A percentile compares a stretch with the other conserved stretches of the same genome.
phyloP scores from a whole-genome alignment of 2,329 filamentous ascomycete species.

The Pseudogymnoascus sp. region DNA sequence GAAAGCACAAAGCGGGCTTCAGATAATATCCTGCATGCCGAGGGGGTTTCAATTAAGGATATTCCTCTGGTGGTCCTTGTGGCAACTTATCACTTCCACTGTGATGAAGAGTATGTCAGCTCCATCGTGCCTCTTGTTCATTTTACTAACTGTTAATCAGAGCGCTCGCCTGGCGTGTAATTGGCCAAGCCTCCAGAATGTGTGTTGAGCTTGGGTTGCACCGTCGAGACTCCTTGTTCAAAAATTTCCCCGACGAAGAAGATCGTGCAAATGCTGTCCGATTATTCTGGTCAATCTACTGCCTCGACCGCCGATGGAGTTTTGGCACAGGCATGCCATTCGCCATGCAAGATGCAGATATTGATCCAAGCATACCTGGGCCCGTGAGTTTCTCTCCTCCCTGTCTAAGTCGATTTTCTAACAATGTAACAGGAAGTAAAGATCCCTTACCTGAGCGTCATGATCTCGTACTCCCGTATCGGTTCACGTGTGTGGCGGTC shows the following conservation, averaged over 20 bases:
- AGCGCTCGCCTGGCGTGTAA: conserved; percentile 75
- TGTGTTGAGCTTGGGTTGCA: conserved; percentile 80
- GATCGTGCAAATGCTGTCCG: conserved; percentile 61
- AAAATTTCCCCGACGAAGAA: conserved; percentile 57
- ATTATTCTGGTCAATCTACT: conserved; percentile 81
- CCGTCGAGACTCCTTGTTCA: conserved; percentile 63
- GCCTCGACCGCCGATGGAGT: conserved; percentile 79
- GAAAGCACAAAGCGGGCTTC: conserved; percentile 65
- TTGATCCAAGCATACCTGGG: conserved; percentile 70
- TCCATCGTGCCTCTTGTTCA: not conserved
- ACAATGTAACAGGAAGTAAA: conserved; percentile 17
- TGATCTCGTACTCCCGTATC: conserved; percentile 78
- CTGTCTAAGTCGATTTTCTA: conserved; percentile 17
- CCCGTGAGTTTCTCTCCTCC: conserved; percentile 51
- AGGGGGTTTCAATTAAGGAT: conserved; percentile 47
- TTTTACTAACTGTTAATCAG: not conserved
- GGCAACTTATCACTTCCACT: conserved; percentile 72
- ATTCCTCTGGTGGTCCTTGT: conserved; percentile 52
- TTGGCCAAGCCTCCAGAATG: conserved; percentile 72
- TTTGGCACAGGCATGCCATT: conserved; percentile 86
- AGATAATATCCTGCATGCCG: conserved; percentile 52
- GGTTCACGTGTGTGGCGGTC: conserved; percentile 82
- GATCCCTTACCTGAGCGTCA: conserved; percentile 65
- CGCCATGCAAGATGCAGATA: conserved; percentile 75
- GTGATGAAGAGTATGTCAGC: conserved; percentile 58